Percentiles rank a stretch among this genome's conserved stretches.
Conservation (phyloP, 257 asterid species). For the Salvia splendens region DNA sequence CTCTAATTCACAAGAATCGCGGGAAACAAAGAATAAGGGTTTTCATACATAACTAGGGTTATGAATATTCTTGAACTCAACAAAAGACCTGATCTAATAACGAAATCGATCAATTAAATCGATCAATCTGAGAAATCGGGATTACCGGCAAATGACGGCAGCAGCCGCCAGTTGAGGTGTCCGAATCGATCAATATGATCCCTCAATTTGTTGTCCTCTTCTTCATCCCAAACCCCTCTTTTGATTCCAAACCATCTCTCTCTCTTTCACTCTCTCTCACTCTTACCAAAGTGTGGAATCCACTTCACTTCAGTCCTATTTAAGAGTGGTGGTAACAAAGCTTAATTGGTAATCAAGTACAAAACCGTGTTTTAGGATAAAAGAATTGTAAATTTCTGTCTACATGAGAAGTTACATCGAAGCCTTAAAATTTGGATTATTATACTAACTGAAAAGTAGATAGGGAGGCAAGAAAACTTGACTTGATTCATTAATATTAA, state of each 20-base stretch:
- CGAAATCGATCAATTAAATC: too few species aligned
- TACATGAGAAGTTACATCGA: slow-evolving; percentile 26
- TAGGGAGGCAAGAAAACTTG: neutral
- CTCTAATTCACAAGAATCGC: too few species aligned
- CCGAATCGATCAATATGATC: slow-evolving; percentile 35
- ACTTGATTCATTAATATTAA: neutral
- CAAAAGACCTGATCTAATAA: neutral
- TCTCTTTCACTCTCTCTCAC: neutral
- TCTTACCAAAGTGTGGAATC: neutral
- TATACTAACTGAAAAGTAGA: neutral
- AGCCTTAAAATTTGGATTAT: slow-evolving; percentile 11
- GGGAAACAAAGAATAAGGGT: neutral
- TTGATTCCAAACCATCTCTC: slow-evolving; percentile 48
- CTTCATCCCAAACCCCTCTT: slow-evolving; percentile 52
- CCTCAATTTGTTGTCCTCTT: slow-evolving; percentile 44
- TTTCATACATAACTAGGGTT: slow-evolving; percentile 5
- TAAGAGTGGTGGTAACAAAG: neutral
- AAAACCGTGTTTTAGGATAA: slow-evolving; percentile 15
- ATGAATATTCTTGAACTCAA: neutral
- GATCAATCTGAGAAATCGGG: neutral
- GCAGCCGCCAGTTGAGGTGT: slow-evolving; percentile 41
- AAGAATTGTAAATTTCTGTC: slow-evolving; percentile 17
- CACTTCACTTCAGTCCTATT: slow-evolving; percentile 19
- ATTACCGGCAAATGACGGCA: slow-evolving; percentile 44
- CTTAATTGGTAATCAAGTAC: neutral